Base-by-base conservation (phyloP, 2,329 filamentous ascomycete species). In the Erysiphe neolycopersici region DNA sequence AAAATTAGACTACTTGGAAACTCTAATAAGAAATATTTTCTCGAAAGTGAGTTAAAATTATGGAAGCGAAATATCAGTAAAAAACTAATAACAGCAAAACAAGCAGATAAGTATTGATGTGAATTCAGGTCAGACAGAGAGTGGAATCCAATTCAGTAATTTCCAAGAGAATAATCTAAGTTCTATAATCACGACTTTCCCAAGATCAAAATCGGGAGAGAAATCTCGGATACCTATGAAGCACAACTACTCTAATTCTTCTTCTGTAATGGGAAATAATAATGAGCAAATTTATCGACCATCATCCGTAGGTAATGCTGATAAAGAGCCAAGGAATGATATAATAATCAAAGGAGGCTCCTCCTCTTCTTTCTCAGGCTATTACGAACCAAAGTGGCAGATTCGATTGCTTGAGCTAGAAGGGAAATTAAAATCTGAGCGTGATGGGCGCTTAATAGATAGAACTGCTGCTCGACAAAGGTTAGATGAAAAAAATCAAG, bases 351-450 rank as follows among this genome's bases (percentile, higher is more conserved):
- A 37, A n/a, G 62, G 63, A 1, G 22, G 22, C 22, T 26, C 22
- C 8, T 26, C 22, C 22, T 26, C 22, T 26, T 26, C 22, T 1
- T 65, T 64, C 35, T 78, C 87, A 51, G 26, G 29, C 26, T 41
- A 41, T 32, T 76, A 80, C 8, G 54, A 57, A 45, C 43, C 53
- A 50, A 73, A 79, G 51, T 93, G 83, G 82, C 74, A 91, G 49
- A 71, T 92, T 49, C 66, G 89, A 6, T 65, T 95, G 31, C 74
- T 82, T 45, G 85, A 95, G 56, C 64, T 95, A 51, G 89, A 98
- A 64, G 70, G 77, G 50, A 73, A 91, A 52, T 65, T 98, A 16
- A 92, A 93, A 59, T 76, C 80, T 39, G 89, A 98, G 62, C 66
- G 89, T 13, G 89, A 95, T 59, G 84, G 76, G 1, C 65, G 89